phyloP scores from a whole-genome alignment of 306 rosid species.

The Malus sylvestris region DNA sequence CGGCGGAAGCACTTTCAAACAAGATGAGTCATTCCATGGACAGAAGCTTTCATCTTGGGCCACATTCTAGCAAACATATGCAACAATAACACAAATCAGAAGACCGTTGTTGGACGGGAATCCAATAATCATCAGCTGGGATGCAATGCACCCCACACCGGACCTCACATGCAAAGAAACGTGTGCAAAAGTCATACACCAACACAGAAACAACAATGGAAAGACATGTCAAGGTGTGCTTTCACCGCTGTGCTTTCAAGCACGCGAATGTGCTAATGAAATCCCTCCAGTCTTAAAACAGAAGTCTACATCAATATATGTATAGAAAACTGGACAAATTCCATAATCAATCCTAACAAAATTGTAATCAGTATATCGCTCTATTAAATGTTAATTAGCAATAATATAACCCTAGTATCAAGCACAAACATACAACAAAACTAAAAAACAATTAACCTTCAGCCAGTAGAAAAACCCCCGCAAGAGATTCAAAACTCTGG shows the following conservation, averaged over 20 bases:
- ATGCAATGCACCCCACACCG: neutral
- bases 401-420: neutral
- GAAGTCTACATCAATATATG: neutral
- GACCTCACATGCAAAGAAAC: neutral
- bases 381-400: neutral
- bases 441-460: conserved; percentile 37
- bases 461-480: conserved; percentile 80
- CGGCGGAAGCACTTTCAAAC: conserved; percentile 32
- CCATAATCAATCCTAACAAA: neutral
- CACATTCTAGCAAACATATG: conserved; percentile 35
- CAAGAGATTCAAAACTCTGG: conserved; percentile 42
- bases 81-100: conserved; percentile 15
- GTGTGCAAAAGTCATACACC: neutral
- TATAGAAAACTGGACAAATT: neutral
- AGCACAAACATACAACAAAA: neutral
- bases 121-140: neutral
- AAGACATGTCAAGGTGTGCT: neutral
- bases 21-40: conserved; percentile 57
- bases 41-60: conserved; percentile 31
- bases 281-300: neutral
- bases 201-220: neutral
- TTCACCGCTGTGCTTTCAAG: neutral
- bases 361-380: neutral
- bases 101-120: neutral
- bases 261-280: neutral